Percentiles rank a stretch among this genome's conserved stretches.
phyloP scores from a whole-genome alignment of 768 basidiomycete species.

The Imleria badia region DNA sequence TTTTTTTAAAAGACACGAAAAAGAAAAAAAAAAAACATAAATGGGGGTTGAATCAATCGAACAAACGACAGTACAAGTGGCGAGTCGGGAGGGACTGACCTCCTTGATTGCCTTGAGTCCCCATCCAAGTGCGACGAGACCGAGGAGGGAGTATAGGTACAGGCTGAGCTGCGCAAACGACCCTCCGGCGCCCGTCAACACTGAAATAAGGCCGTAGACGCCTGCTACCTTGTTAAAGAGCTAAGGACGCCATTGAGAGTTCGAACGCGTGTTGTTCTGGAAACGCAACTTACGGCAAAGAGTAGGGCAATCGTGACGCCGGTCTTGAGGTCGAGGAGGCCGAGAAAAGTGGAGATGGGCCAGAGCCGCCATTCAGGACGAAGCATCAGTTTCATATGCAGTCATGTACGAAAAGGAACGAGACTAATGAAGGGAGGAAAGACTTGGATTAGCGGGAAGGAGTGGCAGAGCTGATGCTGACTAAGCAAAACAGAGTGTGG shows the following conservation, averaged over 20 bases:
- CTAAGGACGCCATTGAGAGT: slow-evolving; percentile 37
- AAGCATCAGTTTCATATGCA: slow-evolving; percentile 74
- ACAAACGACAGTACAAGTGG: neutral
- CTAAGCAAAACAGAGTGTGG: no score
- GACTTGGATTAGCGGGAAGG: neutral
- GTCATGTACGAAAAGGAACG: slow-evolving; percentile 30
- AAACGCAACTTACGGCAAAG: slow-evolving; percentile 68
- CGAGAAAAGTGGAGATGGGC: slow-evolving; percentile 81
- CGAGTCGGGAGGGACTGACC: slow-evolving; percentile 46
- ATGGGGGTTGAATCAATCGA: slow-evolving; percentile 10
- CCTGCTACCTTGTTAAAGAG: slow-evolving; percentile 97
- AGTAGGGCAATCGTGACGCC: slow-evolving; percentile 86
- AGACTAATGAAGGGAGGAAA: neutral
- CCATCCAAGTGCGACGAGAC: slow-evolving; percentile 80
- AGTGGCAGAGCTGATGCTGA: slow-evolving; percentile 11
- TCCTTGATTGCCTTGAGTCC: slow-evolving; percentile 83
- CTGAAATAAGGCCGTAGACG: slow-evolving; percentile 91
- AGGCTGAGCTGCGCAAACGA: slow-evolving; percentile 89
- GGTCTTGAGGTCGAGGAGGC: slow-evolving; percentile 90
- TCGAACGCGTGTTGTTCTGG: neutral
- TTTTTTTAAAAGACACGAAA: slow-evolving; percentile 5
- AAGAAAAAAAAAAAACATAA: neutral
- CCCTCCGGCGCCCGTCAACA: slow-evolving; percentile 88
- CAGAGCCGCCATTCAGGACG: slow-evolving; percentile 82
- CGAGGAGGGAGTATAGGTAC: slow-evolving; percentile 89